phyloP scores from a whole-genome alignment of 495 filamentous ascomycete species.

The Podospora fimiseda region DNA sequence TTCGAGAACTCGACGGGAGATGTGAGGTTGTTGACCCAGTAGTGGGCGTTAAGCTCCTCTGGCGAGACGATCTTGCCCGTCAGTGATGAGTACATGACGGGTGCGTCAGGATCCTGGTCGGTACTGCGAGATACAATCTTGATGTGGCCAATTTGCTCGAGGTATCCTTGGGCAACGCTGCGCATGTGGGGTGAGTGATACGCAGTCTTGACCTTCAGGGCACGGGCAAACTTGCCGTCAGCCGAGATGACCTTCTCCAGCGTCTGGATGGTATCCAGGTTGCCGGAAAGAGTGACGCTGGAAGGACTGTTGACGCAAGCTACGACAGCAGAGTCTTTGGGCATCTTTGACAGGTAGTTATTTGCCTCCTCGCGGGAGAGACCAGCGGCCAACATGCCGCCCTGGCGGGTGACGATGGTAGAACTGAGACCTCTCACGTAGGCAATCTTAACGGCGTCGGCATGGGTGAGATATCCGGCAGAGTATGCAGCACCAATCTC shows the following conservation, averaged over 20 bases:
- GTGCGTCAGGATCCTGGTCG: background rate
- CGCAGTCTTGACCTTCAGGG: slow-evolving; percentile 28
- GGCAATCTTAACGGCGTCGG: slow-evolving; percentile 41
- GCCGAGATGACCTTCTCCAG: slow-evolving; percentile 10
- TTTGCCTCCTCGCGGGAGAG: slow-evolving; percentile 29
- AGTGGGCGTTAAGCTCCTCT: background rate
- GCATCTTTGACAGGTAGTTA: slow-evolving; percentile 8
- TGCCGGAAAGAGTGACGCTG: slow-evolving; percentile 42
- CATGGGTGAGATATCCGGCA: slow-evolving; percentile 33
- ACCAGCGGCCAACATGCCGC: slow-evolving; percentile 46
- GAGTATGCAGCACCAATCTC: slow-evolving; percentile 49
- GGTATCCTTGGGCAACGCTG: slow-evolving; percentile 30
- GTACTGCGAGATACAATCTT: background rate
- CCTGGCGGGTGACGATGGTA: slow-evolving; percentile 16
- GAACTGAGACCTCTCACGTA: slow-evolving; percentile 33
- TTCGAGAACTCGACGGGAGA: slow-evolving; percentile 3
- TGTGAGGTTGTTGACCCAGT: slow-evolving; percentile 4
- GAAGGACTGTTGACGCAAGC: slow-evolving; percentile 40
- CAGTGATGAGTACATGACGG: slow-evolving; percentile 2
- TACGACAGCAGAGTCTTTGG: slow-evolving; percentile 4
- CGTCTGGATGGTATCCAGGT: slow-evolving; percentile 25
- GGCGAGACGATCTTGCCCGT: background rate
- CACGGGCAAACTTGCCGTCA: slow-evolving; percentile 16
- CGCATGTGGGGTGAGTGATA: slow-evolving; percentile 39
- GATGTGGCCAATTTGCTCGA: background rate